phyloP scores from a whole-genome alignment of 2,329 filamentous ascomycete genomes.

The Aureobasidium melanogenum region DNA sequence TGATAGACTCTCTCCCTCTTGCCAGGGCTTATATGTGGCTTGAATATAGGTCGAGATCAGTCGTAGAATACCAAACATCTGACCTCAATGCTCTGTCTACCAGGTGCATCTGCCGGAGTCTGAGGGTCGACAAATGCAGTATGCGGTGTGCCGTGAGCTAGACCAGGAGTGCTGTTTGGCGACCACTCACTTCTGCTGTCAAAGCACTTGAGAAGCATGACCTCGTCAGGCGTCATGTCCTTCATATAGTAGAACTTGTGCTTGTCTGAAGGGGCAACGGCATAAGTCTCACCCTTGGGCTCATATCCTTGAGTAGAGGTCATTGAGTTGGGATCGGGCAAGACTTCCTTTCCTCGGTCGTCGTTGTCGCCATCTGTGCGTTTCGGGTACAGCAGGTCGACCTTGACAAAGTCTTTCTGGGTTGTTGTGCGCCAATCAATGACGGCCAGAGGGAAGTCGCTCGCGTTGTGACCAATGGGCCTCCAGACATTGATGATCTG shows the following conservation, averaged over 20 bases:
- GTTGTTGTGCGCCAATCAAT: slow-evolving; percentile 54
- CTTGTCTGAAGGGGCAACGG: slow-evolving; percentile 46
- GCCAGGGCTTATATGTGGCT: not conserved
- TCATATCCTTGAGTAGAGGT: slow-evolving; percentile 53
- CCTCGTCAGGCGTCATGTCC: slow-evolving; percentile 54
- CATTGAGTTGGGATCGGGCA: slow-evolving; percentile 39
- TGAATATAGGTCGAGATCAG: not conserved
- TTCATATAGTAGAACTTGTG: slow-evolving; percentile 59
- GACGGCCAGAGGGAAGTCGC: slow-evolving; percentile 59
- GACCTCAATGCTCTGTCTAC: slow-evolving; percentile 53
- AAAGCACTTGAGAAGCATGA: slow-evolving; percentile 45
- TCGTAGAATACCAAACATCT: slow-evolving; percentile 61
- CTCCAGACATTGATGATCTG: slow-evolving; percentile 67
- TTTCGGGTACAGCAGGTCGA: slow-evolving; percentile 55
- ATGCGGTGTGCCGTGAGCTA: slow-evolving; percentile 51
- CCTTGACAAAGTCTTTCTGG: slow-evolving; percentile 49
- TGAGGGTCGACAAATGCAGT: slow-evolving; percentile 71
- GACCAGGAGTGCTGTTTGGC: slow-evolving; percentile 28
- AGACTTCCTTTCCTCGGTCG: slow-evolving; percentile 50
- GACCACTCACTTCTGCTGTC: slow-evolving; percentile 36
- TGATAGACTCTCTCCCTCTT: not conserved
- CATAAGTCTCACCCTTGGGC: slow-evolving; percentile 54
- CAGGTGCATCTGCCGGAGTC: slow-evolving; percentile 59
- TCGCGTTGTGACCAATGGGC: slow-evolving; percentile 54
- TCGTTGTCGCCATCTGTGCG: slow-evolving; percentile 30